Evolutionary conservation across 225 moss, liverwort and hornwort species (phyloP), one percentile per base, ranked within the genome.

Genomic region (Marchantia polymorpha): DNA sequence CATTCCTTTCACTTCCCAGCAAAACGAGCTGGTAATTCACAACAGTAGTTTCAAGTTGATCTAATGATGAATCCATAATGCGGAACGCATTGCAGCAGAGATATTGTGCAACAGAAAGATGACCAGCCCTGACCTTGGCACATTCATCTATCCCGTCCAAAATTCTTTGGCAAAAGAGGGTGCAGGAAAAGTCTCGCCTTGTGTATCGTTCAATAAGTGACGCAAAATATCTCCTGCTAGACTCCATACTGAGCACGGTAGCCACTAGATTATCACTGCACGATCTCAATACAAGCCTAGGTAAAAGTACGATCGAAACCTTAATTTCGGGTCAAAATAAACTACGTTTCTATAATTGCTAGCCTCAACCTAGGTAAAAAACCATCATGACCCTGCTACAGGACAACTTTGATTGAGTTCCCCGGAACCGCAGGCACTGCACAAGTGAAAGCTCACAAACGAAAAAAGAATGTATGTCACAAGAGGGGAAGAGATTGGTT

Each of bases 401-500:
- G 69, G 19, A 46, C 69, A 30, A 20, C 69, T 39, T 39, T 30
- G 30, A 9, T 46, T 27, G 16, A 65, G 65, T 23, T 69, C 12
- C 30, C 13, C 12, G 46, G 30, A 30, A 69, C 31, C 30, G 46
- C 69, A 69, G 69, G 69, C 69, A 69, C 69, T 69, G 69, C 69
- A 30, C 30, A 69, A 69, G 69, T 69, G 69, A 46, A 69, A 69
- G 69, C 69, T 69, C 69, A 69, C 69, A 64, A 30, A 69, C 69
- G 69, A 69, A 69, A 69, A 69, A 69, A 69, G 31, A 69, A 69
- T 69, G 69, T 69, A 69, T 69, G 14, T 19, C 69, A 69, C 69
- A 69, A 69, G 69, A 25, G 65, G 65, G 65, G 22, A 25, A 73
- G 77, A 60, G 77, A 54, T 48, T 77, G 60, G 77, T 77, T 77